Conservation (phyloP, 768 basidiomycete species). For the Suillus placidus region DNA sequence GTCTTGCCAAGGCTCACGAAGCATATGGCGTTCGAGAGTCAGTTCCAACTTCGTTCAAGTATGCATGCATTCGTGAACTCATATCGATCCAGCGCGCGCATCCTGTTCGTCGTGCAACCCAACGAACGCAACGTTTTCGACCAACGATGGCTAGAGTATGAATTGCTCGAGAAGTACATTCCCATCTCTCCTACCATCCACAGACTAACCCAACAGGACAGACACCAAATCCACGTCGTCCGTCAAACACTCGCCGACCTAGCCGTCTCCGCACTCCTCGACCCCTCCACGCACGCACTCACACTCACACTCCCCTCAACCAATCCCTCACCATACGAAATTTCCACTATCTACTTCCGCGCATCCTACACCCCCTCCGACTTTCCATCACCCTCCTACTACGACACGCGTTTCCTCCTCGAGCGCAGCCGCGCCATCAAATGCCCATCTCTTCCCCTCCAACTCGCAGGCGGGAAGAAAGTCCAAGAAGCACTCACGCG, state of each 20-base stretch:
- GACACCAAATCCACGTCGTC: constrained; percentile 73
- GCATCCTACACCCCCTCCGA: constrained; percentile 86
- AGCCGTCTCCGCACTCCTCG: constrained; percentile 55
- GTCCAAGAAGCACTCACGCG: constrained; percentile 86
- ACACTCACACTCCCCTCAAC: constrained; percentile 30
- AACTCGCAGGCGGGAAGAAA: constrained; percentile 96
- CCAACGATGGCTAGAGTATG: constrained; percentile 87
- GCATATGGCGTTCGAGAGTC: constrained; percentile 66
- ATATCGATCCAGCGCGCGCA: constrained; percentile 42
- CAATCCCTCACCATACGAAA: constrained; percentile 47
- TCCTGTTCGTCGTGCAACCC: constrained; percentile 89
- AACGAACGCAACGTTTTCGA: constrained; percentile 95
- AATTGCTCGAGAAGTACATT: constrained; percentile 74
- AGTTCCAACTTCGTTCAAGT: constrained; percentile 13
- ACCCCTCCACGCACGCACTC: constrained; percentile 47
- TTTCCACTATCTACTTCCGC: constrained; percentile 90
- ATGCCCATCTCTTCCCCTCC: constrained; percentile 87
- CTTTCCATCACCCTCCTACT: constrained; percentile 67
- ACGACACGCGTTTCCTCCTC: constrained; percentile 72
- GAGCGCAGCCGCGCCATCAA: constrained; percentile 89
- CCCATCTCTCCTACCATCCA: neutral
- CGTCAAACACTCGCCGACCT: constrained; percentile 80
- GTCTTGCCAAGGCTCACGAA: constrained; percentile 78
- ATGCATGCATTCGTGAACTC: neutral
- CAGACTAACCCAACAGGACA: constrained; percentile 28